Percentiles rank a stretch among this genome's conserved stretches.
These are phyloP conservation scores for Arctium lappa DNA, from an alignment of 129 eudicot species.

Conservation along the genomic window DNA sequence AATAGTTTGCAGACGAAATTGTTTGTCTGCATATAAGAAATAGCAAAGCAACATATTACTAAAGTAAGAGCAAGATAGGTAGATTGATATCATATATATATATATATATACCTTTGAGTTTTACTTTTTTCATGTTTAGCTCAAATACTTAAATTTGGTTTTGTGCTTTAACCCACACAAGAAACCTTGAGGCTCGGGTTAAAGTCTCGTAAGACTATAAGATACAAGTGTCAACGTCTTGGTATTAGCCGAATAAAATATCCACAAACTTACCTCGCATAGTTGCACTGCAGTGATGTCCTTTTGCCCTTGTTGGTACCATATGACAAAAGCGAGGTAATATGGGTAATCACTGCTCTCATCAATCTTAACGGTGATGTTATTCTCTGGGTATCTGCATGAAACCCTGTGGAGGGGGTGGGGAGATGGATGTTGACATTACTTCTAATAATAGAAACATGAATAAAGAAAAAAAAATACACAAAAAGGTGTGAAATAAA, in stretches of 20 bases:
- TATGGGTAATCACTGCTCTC: slow-evolving; percentile 75
- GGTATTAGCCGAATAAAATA: neutral
- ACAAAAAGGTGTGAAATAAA: neutral
- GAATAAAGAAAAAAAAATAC: neutral
- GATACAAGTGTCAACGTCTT: neutral
- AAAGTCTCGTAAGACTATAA: neutral
- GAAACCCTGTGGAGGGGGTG: slow-evolving; percentile 46
- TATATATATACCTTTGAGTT: neutral
- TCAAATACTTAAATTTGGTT: neutral
- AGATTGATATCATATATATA: neutral
- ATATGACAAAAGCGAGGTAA: slow-evolving; percentile 72
- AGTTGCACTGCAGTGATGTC: slow-evolving; percentile 88
- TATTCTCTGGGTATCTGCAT: slow-evolving; percentile 69
- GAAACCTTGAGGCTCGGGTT: neutral
- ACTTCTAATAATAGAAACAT: neutral
- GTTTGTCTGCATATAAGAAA: slow-evolving; percentile 47
- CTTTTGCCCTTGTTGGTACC: slow-evolving; percentile 72
- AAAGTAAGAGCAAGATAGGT: neutral
- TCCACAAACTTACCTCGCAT: slow-evolving; percentile 51
- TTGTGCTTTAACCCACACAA: neutral
- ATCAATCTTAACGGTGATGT: slow-evolving; percentile 72
- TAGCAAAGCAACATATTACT: neutral
- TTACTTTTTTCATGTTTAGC: neutral
- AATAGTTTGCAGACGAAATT: slow-evolving; percentile 61
- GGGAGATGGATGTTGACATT: neutral